Evolutionary conservation across 305 asterid genomes (phyloP), one percentile per base, ranked within the genome.

Genomic region (Fraxinus dipetala): DNA sequence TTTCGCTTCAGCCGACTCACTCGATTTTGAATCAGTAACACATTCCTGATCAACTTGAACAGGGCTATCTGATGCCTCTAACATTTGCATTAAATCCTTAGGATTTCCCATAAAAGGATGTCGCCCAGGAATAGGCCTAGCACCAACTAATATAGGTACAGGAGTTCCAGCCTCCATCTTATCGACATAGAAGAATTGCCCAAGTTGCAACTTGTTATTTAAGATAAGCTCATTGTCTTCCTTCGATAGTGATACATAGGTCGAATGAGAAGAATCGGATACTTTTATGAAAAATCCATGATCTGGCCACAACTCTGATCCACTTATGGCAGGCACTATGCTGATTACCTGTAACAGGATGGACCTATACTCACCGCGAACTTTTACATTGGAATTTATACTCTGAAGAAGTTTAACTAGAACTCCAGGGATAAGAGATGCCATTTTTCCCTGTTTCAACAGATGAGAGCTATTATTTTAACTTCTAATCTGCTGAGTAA

Each of bases 211-310:
- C 89, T 95, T 92, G 91, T 93, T 93, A 92, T 88, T 93, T 28
- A 94, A 77, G 85, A 94, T 91, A 48, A 95, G 89, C 65, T 95
- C 96, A 6, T 92, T 90, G 85, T 95, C 97, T 1, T 86, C 86
- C 72, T 85, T 91, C 11, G 93, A 86, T 28, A 92, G 81, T 0
- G 97, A 82, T 16, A 90, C 96, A 73, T 93, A 94, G 1, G 97
- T 93, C 0, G 99, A 92, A 84, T 95, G 98, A 7, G 98, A 93
- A 18, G 98, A 95, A 79, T 94, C 97, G 0, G 98, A 95, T 79
- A 95, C 94, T 89, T 95, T 94, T 30, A 95, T 75, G 90, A 91
- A 94, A 86, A 93, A 95, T 5, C 98, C 98, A 20, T 90, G 97
- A 65, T 92, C 89, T 0, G 99, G 99, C 92, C 93, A 93, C 0